Evolutionary conservation across 192 early-diverging fungal species (phyloP).

Genomic region (Podila verticillata): DNA sequence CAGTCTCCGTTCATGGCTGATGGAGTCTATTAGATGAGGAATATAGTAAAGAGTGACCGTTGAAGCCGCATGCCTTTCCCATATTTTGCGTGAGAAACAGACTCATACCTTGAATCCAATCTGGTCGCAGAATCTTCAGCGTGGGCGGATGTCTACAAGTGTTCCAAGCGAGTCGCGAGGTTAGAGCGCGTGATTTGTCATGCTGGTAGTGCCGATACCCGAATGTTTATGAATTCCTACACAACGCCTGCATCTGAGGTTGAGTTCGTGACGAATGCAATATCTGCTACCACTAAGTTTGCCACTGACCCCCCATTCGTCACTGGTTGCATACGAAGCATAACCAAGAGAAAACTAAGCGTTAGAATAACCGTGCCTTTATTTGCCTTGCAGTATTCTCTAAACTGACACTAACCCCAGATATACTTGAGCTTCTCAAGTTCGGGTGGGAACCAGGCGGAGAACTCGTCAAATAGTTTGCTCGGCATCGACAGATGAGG

Average conservation of each 20-base stretch:
- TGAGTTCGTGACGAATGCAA: slow-evolving; percentile 33
- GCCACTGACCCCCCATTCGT: slow-evolving; percentile 13
- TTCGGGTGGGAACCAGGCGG: slow-evolving; percentile 39
- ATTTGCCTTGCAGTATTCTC: too few species aligned
- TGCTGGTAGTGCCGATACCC: not conserved
- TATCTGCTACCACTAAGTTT: slow-evolving; percentile 22
- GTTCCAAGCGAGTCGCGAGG: not conserved
- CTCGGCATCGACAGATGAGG: not conserved
- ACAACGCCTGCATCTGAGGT: not conserved
- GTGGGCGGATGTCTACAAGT: not conserved
- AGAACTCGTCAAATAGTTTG: slow-evolving; percentile 19
- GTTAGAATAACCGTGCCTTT: not conserved
- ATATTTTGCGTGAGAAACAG: not conserved
- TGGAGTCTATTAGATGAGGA: slow-evolving; percentile 13
- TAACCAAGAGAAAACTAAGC: not conserved
- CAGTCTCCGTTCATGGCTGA: slow-evolving; percentile 11
- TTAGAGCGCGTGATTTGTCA: too few species aligned
- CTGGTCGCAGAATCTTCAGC: slow-evolving; percentile 37
- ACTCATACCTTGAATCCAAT: slow-evolving; percentile 36
- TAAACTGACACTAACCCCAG: slow-evolving; percentile 10
- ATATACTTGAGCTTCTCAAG: slow-evolving; percentile 6
- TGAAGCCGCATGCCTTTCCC: not conserved
- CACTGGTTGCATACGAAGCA: not conserved
- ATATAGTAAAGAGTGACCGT: not conserved
- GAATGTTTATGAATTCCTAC: not conserved